phyloP scores from a whole-genome alignment of 352 stramenopile species.

The Aphanomyces invadans region DNA sequence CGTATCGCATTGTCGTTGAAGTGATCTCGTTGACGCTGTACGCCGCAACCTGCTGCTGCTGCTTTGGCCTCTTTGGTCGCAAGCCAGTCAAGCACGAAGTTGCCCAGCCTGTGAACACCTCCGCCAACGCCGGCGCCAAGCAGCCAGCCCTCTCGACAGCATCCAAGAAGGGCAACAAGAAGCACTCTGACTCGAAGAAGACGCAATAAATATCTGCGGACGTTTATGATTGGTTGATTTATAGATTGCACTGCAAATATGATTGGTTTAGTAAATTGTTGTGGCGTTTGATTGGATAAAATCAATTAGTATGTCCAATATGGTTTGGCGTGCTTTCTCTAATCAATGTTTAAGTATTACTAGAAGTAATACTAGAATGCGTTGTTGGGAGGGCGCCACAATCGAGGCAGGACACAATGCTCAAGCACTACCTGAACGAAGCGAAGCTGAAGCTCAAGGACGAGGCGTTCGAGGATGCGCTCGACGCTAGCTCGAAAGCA shows the following conservation, averaged over 20 bases:
- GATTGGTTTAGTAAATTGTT: neutral
- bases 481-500: conserved; percentile 54
- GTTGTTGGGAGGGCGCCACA: too few species aligned
- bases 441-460: conserved; percentile 58
- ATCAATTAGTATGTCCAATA: neutral
- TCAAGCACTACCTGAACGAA: conserved; percentile 41
- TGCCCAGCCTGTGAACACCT: conserved; percentile 3
- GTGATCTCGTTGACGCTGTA: conserved; percentile 3
- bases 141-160: neutral
- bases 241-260: neutral
- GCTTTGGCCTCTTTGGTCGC: conserved; percentile 19
- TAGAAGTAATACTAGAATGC: neutral
- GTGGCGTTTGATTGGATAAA: neutral
- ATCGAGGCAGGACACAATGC: too few species aligned
- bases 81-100: conserved; percentile 16
- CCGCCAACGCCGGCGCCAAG: neutral
- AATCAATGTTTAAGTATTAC: neutral
- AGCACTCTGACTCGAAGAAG: neutral
- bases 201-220: neutral
- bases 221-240: neutral
- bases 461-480: conserved; percentile 63
- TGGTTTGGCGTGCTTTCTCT: too few species aligned
- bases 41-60: conserved; percentile 20
- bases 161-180: conserved; percentile 24
- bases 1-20: conserved; percentile 2